A percentile compares a stretch with the other conserved stretches of the same genome.
phyloP scores from a whole-genome alignment of 1,284 basidiomycete species.

The Tilletiopsis washingtonensis region DNA sequence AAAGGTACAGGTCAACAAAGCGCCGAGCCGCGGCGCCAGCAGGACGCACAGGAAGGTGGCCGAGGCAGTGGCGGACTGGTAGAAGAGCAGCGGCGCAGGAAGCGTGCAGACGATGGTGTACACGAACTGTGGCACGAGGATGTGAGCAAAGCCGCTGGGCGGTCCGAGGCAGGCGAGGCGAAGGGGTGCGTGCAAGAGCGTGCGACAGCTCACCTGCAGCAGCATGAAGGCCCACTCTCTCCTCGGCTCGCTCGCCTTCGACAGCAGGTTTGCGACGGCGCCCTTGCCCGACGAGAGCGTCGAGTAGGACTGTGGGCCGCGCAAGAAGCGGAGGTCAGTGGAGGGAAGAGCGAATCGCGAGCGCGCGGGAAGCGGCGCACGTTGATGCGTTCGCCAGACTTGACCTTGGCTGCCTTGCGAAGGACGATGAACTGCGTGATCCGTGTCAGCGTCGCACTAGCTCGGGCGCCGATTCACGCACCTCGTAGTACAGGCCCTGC shows the following conservation, averaged over 20 bases:
- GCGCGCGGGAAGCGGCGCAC: too few relatives aligned
- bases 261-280: slow-evolving; percentile 28
- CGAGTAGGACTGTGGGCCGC: slow-evolving; percentile 11
- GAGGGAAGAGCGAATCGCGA: too few relatives aligned
- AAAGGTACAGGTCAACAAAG: too few relatives aligned
- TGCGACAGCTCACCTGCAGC: slow-evolving; percentile 6
- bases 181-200: neutral
- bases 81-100: slow-evolving; percentile 72
- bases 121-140: slow-evolving; percentile 51
- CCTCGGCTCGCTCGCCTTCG: slow-evolving; percentile 18
- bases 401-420: slow-evolving; percentile 21
- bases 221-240: slow-evolving; percentile 28
- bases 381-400: slow-evolving; percentile 32
- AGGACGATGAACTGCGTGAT: slow-evolving; percentile 56
- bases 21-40: slow-evolving; percentile 77
- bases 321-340: neutral
- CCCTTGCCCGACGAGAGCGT: slow-evolving; percentile 34
- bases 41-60: slow-evolving; percentile 66
- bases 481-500: neutral
- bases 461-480: neutral
- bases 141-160: neutral
- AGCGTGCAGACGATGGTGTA: slow-evolving; percentile 79
- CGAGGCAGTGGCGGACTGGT: slow-evolving; percentile 66
- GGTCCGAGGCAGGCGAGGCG: too few relatives aligned
- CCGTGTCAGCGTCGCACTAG: slow-evolving; percentile 17